phyloP scores from a whole-genome alignment of 2,329 filamentous ascomycete genomes.

The Aureobasidium sp. region DNA sequence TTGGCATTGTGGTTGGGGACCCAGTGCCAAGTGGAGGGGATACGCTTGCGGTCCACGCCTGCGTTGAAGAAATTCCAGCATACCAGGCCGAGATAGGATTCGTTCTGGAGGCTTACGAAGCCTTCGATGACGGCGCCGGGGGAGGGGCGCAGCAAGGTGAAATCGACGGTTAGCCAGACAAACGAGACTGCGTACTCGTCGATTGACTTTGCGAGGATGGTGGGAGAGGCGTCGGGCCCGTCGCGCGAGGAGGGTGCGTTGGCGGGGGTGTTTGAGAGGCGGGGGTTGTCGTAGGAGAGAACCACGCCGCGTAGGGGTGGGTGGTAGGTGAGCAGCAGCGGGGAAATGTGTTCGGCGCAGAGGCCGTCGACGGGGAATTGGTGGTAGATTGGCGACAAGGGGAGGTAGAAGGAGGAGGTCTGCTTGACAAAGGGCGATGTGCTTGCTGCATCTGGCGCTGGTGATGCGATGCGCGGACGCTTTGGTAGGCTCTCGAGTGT shows the following conservation, averaged over 20 bases:
- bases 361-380: slow-evolving; percentile 62
- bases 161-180: slow-evolving; percentile 81
- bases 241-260: slow-evolving; percentile 22
- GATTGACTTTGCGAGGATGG: slow-evolving; percentile 42
- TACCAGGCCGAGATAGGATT: slow-evolving; percentile 80
- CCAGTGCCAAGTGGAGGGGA: slow-evolving; percentile 79
- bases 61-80: slow-evolving; percentile 92
- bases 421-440: slow-evolving; percentile 69
- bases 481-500: slow-evolving; percentile 1
- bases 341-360: slow-evolving; percentile 66
- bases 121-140: slow-evolving; percentile 71
- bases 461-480: slow-evolving; percentile 6
- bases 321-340: slow-evolving; percentile 70
- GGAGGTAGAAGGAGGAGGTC: slow-evolving; percentile 72
- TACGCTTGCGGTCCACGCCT: slow-evolving; percentile 66
- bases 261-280: slow-evolving; percentile 54
- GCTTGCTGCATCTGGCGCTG: not conserved
- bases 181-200: slow-evolving; percentile 84
- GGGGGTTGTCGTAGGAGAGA: slow-evolving; percentile 63
- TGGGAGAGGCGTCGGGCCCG: slow-evolving; percentile 26
- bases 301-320: slow-evolving; percentile 66
- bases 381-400: slow-evolving; percentile 65
- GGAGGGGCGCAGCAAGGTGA: slow-evolving; percentile 73
- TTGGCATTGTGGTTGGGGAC: slow-evolving; percentile 48
- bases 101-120: slow-evolving; percentile 76